These are phyloP conservation scores for Clonostachys chloroleuca DNA, from an alignment of 2,329 filamentous ascomycete genomes.

Conservation along the genomic window DNA sequence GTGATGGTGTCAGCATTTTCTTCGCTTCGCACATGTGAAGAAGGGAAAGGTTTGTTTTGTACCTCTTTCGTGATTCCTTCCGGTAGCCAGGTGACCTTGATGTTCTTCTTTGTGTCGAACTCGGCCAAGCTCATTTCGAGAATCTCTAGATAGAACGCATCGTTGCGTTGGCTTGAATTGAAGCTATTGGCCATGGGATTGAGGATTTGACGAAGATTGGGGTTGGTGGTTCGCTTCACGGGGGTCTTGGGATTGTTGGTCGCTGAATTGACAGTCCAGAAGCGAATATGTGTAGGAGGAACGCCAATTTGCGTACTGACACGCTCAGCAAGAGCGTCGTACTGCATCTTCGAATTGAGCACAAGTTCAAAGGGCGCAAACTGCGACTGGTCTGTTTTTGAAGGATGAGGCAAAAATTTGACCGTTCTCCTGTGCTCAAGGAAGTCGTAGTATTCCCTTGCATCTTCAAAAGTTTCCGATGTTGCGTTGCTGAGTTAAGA, in stretches of 20 bases:
- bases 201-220: constrained; percentile 76
- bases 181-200: constrained; percentile 63
- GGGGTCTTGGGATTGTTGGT: constrained; percentile 73
- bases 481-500: too few relatives aligned
- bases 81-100: constrained; percentile 80
- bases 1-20: not conserved
- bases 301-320: constrained; percentile 74
- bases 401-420: constrained; percentile 67
- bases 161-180: constrained; percentile 64
- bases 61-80: constrained; percentile 92
- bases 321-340: constrained; percentile 81
- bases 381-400: constrained; percentile 47
- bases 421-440: constrained; percentile 79
- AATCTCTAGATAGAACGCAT: constrained; percentile 87
- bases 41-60: constrained; percentile 16
- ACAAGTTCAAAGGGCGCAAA: constrained; percentile 70
- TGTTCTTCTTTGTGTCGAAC: constrained; percentile 83
- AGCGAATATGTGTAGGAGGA: constrained; percentile 82
- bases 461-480: constrained; percentile 40
- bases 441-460: constrained; percentile 88
- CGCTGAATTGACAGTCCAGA: constrained; percentile 77
- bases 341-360: constrained; percentile 83
- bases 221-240: constrained; percentile 67
- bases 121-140: constrained; percentile 92
- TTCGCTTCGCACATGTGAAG: too few relatives aligned